Base-by-base conservation (phyloP, 495 filamentous ascomycete genomes). In the Aspergillus olivimuriae region DNA sequence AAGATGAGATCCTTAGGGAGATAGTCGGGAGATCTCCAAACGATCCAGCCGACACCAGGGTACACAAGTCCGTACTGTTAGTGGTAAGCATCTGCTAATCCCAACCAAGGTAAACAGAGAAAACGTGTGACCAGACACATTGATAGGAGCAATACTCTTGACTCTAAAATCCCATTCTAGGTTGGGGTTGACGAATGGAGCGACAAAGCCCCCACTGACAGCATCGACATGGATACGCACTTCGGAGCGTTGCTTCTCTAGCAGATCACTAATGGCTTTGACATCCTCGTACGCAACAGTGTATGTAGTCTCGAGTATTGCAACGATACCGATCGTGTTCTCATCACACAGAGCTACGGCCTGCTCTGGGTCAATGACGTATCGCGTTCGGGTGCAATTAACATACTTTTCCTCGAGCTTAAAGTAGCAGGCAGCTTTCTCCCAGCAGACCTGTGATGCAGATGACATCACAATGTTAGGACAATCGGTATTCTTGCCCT, bases 391-490 rank as follows among this genome's bases (percentile, higher is more conserved):
- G 1, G 84, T 88, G 66, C 89, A 94, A 68, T 82, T 92, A 41
- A 90, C 85, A 43, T 86, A 86, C 58, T 82, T 83, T 71, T 95
- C 89, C 58, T 95, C 89, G 35, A 94, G 74, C 50, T 95, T 89
- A 53, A 95, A 94, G 69, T 95, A 95, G 20, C 89, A 75, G 11
- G 87, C 83, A 0, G 89, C 89, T 66, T 95, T 95, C 70, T 95
- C 89, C 89, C 89, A 95, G 75, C 87, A 94, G 15, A 94, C 89
- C 69, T 95, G 89, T 0, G 94, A 89, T 19, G 89, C 88, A 19
- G 85, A 84, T 50, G 81, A 87, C 88, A 95, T 94, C 71, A 95
- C 65, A 46, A 95, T 83, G 67, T 95, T 95, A 38, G 89, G 89
- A 9, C 70, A 72, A 43, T 84, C 80, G 46, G 49, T 71, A 47